A percentile compares a stretch with the other conserved stretches of the same genome.
Evolutionary conservation across 495 filamentous ascomycete genomes (phyloP).

Genomic region (Hypoxylon subgilvum): DNA sequence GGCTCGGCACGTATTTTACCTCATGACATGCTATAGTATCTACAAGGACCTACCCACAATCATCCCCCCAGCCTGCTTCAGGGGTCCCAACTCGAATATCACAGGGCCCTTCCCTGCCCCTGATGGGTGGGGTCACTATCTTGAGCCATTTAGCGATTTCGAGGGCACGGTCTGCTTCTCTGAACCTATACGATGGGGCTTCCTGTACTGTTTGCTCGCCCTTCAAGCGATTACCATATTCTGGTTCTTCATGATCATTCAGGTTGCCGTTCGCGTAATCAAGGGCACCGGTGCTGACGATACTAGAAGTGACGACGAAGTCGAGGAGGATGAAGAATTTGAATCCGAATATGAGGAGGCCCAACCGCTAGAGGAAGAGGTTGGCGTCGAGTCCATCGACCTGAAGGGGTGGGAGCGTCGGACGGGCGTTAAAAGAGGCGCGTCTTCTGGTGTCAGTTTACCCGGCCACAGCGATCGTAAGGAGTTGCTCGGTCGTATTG

Average conservation of each 20-base stretch:
- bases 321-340: constrained; percentile 63
- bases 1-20: constrained; percentile 81
- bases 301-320: constrained; percentile 85
- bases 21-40: constrained; percentile 77
- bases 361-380: constrained; percentile 66
- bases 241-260: constrained; percentile 89
- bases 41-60: constrained; percentile 68
- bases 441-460: constrained; percentile 64
- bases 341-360: constrained; percentile 55
- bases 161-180: constrained; percentile 79
- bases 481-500: constrained; percentile 73
- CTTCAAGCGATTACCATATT: constrained; percentile 81
- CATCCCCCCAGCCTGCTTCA: constrained; percentile 75
- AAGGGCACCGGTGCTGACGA: constrained; percentile 83
- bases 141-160: constrained; percentile 72
- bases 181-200: constrained; percentile 70
- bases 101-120: constrained; percentile 63
- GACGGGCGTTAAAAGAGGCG: constrained; percentile 50
- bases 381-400: constrained; percentile 66
- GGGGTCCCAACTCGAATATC: constrained; percentile 53
- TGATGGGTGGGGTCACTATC: constrained; percentile 62
- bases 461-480: constrained; percentile 74
- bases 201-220: constrained; percentile 74
- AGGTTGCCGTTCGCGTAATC: constrained; percentile 77
- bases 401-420: constrained; percentile 60